A percentile compares a stretch with the other conserved stretches of the same genome.
These are phyloP conservation scores for Suillus hirtellus DNA, from an alignment of 768 basidiomycete species.

Conservation along the genomic window DNA sequence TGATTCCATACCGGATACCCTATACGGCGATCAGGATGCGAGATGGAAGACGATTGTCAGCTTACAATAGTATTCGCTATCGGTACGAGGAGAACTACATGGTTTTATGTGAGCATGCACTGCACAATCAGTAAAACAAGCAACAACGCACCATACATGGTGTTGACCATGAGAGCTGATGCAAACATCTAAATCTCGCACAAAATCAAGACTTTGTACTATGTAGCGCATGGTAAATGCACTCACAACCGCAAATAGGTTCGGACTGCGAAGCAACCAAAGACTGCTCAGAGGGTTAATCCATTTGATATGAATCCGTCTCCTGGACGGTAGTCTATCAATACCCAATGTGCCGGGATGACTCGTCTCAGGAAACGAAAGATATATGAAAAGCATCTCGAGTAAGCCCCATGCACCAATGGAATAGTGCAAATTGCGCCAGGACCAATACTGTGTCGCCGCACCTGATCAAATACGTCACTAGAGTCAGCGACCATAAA, in stretches of 20 bases:
- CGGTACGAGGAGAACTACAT: slow-evolving; percentile 46
- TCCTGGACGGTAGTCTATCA: slow-evolving; percentile 40
- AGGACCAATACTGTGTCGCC: slow-evolving; percentile 60
- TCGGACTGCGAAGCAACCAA: slow-evolving; percentile 56
- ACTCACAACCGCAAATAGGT: slow-evolving; percentile 55
- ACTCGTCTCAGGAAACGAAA: slow-evolving; percentile 64
- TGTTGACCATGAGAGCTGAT: background rate
- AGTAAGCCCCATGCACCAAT: slow-evolving; percentile 44
- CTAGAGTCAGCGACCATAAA: background rate
- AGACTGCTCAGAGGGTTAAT: slow-evolving; percentile 62
- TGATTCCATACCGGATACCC: slow-evolving; percentile 57
- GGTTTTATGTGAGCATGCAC: slow-evolving; percentile 32
- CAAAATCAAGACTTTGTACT: background rate
- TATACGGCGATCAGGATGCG: slow-evolving; percentile 20
- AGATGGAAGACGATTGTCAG: background rate
- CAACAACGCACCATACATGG: background rate
- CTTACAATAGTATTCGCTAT: slow-evolving; percentile 61
- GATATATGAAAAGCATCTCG: slow-evolving; percentile 39
- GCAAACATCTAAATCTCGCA: background rate
- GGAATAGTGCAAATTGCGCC: slow-evolving; percentile 57
- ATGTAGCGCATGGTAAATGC: background rate
- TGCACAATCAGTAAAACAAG: background rate
- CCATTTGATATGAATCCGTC: slow-evolving; percentile 35
- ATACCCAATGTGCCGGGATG: slow-evolving; percentile 59
- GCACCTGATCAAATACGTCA: slow-evolving; percentile 34